Conservation (phyloP, 371 early-diverging fungal genomes). For the Mortierella sp. region DNA sequence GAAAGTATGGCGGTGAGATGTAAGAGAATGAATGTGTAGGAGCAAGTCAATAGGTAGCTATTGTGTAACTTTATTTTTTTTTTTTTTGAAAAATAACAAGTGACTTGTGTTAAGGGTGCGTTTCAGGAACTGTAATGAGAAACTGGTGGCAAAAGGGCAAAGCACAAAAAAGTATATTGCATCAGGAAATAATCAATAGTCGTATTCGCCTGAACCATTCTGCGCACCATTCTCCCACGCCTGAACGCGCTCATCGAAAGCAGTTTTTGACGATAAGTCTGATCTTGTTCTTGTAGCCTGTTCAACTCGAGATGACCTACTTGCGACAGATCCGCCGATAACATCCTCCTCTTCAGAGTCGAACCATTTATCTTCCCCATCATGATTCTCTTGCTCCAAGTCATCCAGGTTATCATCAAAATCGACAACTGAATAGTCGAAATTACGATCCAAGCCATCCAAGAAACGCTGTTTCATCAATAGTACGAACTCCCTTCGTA, state of each 20-base stretch:
- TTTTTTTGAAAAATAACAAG: background rate
- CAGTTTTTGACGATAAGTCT: constrained; percentile 1
- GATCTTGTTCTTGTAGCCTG: background rate
- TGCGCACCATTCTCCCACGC: constrained; percentile 47
- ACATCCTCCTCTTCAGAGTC: constrained; percentile 43
- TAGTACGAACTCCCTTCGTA: constrained; percentile 40
- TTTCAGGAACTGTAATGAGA: constrained; percentile 2
- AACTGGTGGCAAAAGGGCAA: too few relatives aligned
- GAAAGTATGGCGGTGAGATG: background rate
- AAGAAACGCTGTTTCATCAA: constrained; percentile 51
- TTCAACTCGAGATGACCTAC: background rate
- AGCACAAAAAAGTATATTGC: too few relatives aligned
- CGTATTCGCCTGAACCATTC: constrained; percentile 51
- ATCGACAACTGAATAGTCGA: constrained; percentile 52
- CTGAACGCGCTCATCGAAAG: constrained; percentile 37
- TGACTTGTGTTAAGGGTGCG: constrained; percentile 1
- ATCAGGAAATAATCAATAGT: too few relatives aligned
- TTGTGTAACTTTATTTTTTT: background rate
- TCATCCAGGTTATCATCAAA: constrained; percentile 56
- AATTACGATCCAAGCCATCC: constrained; percentile 42
- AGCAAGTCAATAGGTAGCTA: background rate
- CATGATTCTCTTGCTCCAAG: constrained; percentile 46
- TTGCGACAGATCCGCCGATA: background rate
- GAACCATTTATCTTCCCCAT: constrained; percentile 49
- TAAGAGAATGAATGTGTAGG: background rate